Conservation (phyloP, 2,329 filamentous ascomycete species). For the Pseudogymnoascus sp. region DNA sequence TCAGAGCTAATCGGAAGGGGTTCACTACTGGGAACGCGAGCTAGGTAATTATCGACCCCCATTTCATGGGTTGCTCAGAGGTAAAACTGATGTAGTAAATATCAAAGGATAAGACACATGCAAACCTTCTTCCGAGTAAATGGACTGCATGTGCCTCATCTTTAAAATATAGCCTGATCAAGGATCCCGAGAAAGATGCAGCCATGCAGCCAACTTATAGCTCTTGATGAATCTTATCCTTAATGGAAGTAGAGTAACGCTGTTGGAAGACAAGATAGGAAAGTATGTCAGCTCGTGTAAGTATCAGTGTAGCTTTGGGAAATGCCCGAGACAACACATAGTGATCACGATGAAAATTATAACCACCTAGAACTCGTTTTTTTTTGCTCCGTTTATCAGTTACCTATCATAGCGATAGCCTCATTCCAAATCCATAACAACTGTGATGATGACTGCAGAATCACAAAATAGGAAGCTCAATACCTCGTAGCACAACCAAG, state of each 20-base stretch:
- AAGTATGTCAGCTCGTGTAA: neutral
- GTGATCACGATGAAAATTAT: neutral
- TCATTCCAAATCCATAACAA: neutral
- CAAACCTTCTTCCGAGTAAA: too few species aligned
- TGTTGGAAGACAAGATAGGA: neutral
- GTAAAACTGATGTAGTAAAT: too few species aligned
- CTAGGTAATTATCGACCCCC: neutral
- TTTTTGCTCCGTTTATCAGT: neutral
- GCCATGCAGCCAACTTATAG: neutral
- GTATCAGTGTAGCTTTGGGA: neutral
- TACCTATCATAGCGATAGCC: neutral
- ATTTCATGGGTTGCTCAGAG: neutral
- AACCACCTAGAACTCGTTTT: neutral
- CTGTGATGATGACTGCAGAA: neutral
- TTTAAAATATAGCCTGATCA: neutral
- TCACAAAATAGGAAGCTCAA: neutral
- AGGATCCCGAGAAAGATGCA: neutral
- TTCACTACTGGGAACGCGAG: neutral
- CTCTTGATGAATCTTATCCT: neutral
- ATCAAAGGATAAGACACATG: too few species aligned
- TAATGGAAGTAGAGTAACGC: neutral
- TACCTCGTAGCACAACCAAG: neutral
- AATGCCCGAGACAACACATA: neutral
- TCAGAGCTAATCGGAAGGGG: neutral
- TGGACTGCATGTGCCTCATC: too few species aligned